Evolutionary conservation across 2,329 filamentous ascomycete species (phyloP), one percentile per base, ranked within the genome.

Genomic region (Xylariaceae sp.): DNA sequence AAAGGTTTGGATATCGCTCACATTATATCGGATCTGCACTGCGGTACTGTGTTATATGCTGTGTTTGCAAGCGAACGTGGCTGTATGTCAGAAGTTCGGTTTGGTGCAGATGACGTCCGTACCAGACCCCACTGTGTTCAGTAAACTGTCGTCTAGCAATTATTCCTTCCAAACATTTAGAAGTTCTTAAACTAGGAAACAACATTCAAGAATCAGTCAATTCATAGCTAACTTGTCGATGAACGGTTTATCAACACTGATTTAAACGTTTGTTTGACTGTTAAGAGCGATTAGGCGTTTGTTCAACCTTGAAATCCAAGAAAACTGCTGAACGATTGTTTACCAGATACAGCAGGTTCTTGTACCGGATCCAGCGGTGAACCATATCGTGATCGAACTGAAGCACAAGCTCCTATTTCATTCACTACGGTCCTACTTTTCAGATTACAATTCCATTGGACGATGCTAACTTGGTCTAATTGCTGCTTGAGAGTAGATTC

Each of bases 351-450:
- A n/a, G n/a, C n/a, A n/a, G n/a, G n/a, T n/a, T n/a, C n/a, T n/a
- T n/a, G n/a, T n/a, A n/a, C n/a, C n/a, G n/a, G n/a, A 59, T 64
- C 41, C 59, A 47, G 63, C 61, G 61, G 62, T 65, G 62, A 65
- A 62, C 48, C 43, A 26, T 47, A 40, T 31, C 11, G 8, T 56
- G 37, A 50, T 51, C 51, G 39, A 53, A 54, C 47, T 39, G 56
- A 33, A 34, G 60, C 52, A 58, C 56, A 34, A 60, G 51, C 31
- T 43, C 19, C 28, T 28, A 29, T 48, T 43, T 53, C 59, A 52
- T 60, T 40, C 26, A 53, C 58, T 43, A 19, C 33, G 21, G 36
- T 17, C 26, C 31, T 28, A n/a, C 24, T 36, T 19, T 33, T 21
- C 12, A 1, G 17, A 21, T 17, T 34, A 23, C 12, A 2, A 28